Conservation (phyloP, 257 asterid genomes). For the Cruciata laevipes region DNA sequence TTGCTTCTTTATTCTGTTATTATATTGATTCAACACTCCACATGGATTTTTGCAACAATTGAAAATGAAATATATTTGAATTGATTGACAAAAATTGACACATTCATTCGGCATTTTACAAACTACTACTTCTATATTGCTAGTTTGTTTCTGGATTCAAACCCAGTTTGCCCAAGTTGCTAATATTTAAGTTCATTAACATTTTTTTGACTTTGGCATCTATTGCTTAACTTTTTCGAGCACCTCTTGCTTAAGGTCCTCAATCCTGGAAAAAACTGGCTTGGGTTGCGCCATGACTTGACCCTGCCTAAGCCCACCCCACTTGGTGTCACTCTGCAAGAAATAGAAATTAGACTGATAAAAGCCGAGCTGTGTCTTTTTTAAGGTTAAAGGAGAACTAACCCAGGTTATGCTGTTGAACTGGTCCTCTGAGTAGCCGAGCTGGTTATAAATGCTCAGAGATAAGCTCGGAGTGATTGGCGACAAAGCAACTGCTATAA, state of each 20-base stretch:
- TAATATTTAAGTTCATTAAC: constrained; percentile 32
- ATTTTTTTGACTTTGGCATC: constrained; percentile 24
- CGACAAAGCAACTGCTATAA: constrained; percentile 69
- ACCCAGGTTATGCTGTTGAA: constrained; percentile 75
- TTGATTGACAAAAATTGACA: too few relatives aligned
- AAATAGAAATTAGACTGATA: constrained; percentile 12
- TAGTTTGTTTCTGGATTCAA: neutral
- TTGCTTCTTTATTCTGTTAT: neutral
- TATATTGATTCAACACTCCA: neutral
- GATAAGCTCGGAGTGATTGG: constrained; percentile 78
- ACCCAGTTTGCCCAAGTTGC: constrained; percentile 4
- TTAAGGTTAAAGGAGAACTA: constrained; percentile 24
- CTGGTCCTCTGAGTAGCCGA: constrained; percentile 75
- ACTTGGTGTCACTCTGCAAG: constrained; percentile 65
- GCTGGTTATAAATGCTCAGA: constrained; percentile 70
- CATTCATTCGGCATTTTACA: too few relatives aligned
- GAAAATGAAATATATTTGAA: too few relatives aligned
- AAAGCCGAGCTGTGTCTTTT: constrained; percentile 4
- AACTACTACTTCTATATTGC: too few relatives aligned
- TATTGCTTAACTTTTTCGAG: constrained; percentile 30
- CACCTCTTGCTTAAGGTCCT: constrained; percentile 36
- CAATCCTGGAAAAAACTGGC: constrained; percentile 81
- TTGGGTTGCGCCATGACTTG: constrained; percentile 60
- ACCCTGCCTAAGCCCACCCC: constrained; percentile 89
- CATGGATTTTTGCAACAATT: neutral